Percentiles rank a stretch among this genome's conserved stretches.
phyloP scores from a whole-genome alignment of 2,329 filamentous ascomycete genomes.

The Monosporascus sp. region DNA sequence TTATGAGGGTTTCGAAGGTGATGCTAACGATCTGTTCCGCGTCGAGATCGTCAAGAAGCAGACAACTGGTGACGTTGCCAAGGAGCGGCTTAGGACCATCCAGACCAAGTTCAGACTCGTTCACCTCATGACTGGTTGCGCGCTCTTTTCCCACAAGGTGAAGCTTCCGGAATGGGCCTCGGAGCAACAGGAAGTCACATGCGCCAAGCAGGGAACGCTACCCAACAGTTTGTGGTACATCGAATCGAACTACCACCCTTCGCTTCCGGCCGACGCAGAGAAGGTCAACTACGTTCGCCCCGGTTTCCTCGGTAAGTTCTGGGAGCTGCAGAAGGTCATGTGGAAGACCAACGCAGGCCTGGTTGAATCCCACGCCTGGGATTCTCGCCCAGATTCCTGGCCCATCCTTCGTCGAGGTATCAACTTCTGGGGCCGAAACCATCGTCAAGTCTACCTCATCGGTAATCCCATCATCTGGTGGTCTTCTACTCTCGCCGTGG shows the following conservation, averaged over 20 bases:
- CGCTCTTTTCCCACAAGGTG: slow-evolving; percentile 96
- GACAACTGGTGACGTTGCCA: slow-evolving; percentile 73
- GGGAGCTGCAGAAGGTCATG: slow-evolving; percentile 96
- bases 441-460: slow-evolving; percentile 93
- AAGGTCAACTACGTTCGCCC: slow-evolving; percentile 95
- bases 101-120: slow-evolving; percentile 95
- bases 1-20: slow-evolving; percentile 92
- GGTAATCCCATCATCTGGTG: slow-evolving; percentile 97
- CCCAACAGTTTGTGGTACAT: slow-evolving; percentile 98
- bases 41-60: slow-evolving; percentile 90
- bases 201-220: slow-evolving; percentile 81
- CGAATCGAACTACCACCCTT: slow-evolving; percentile 82
- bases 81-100: slow-evolving; percentile 84
- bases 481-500: slow-evolving; percentile 74
- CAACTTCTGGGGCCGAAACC: slow-evolving; percentile 96
- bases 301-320: slow-evolving; percentile 96
- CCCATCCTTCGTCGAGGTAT: slow-evolving; percentile 88
- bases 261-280: slow-evolving; percentile 69
- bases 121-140: slow-evolving; percentile 95
- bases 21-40: slow-evolving; percentile 94
- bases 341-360: slow-evolving; percentile 97
- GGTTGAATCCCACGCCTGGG: slow-evolving; percentile 95
- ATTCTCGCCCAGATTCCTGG: slow-evolving; percentile 91
- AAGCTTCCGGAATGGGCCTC: slow-evolving; percentile 98
- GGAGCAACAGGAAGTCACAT: slow-evolving; percentile 99